These are phyloP conservation scores for Xerophyta viscosa DNA, from an alignment of 106 monocot species.

Conservation along the genomic window DNA sequence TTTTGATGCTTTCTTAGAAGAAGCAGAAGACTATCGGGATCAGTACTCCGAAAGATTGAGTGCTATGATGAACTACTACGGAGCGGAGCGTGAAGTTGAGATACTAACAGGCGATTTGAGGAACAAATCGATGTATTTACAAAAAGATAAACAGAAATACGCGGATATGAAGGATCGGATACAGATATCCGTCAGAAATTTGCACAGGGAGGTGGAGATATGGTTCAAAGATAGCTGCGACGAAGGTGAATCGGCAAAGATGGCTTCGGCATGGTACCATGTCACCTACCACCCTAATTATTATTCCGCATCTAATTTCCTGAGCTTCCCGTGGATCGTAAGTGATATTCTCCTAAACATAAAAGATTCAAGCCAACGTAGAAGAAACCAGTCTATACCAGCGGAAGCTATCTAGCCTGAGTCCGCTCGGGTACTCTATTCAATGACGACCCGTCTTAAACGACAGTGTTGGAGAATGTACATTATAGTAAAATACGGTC, in stretches of 20 bases:
- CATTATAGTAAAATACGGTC: too few relatives aligned
- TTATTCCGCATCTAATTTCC: constrained; percentile 17
- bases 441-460: too few relatives aligned
- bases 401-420: too few relatives aligned
- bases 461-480: too few relatives aligned
- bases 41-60: constrained; percentile 63
- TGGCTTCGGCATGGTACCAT: constrained; percentile 84
- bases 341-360: constrained; percentile 46
- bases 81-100: constrained; percentile 62
- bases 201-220: constrained; percentile 52
- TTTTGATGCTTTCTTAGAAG: constrained; percentile 50
- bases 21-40: constrained; percentile 43
- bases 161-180: constrained; percentile 73
- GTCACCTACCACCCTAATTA: constrained; percentile 59
- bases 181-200: constrained; percentile 28
- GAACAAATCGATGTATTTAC: constrained; percentile 33
- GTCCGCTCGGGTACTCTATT: too few relatives aligned
- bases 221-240: constrained; percentile 41
- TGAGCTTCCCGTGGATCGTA: constrained; percentile 79
- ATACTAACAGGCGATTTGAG: constrained; percentile 73
- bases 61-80: constrained; percentile 72
- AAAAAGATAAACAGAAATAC: constrained; percentile 53
- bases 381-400: too few relatives aligned
- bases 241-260: constrained; percentile 24
- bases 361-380: too few relatives aligned